Conservation (phyloP, 805 yeast genomes). For the Schwanniomyces yamadae region DNA sequence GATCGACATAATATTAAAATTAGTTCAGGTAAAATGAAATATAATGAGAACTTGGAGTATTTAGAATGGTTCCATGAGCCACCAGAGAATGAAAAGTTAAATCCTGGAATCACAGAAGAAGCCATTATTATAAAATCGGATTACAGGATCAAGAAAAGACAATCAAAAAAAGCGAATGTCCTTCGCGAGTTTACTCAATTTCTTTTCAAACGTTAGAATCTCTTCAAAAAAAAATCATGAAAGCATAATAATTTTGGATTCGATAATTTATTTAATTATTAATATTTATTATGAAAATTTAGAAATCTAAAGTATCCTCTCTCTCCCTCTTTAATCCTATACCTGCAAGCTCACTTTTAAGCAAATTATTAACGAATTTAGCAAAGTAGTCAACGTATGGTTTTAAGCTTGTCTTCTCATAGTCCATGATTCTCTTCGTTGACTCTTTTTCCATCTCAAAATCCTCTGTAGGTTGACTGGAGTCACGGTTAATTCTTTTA, state of each 20-base stretch:
- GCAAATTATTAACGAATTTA: slow-evolving; percentile 55
- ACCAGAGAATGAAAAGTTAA: slow-evolving; percentile 11
- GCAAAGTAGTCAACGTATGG: slow-evolving; percentile 70
- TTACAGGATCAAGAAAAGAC: neutral
- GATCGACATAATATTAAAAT: slow-evolving; percentile 47
- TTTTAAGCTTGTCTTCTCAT: slow-evolving; percentile 65
- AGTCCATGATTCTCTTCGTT: slow-evolving; percentile 36
- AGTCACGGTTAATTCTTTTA: slow-evolving; percentile 27
- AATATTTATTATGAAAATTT: slow-evolving; percentile 1
- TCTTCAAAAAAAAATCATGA: neutral
- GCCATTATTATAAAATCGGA: neutral
- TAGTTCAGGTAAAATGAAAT: slow-evolving; percentile 56
- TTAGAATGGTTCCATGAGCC: slow-evolving; percentile 74
- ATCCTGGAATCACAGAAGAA: neutral
- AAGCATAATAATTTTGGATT: no score
- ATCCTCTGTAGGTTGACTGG: slow-evolving; percentile 23
- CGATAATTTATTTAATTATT: no score
- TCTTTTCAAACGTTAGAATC: neutral
- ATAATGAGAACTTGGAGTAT: slow-evolving; percentile 51
- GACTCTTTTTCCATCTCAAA: slow-evolving; percentile 18
- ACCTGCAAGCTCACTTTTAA: slow-evolving; percentile 51
- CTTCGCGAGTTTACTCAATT: neutral
- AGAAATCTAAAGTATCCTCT: slow-evolving; percentile 33
- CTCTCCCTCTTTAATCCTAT: slow-evolving; percentile 31
- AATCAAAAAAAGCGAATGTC: neutral